Conservation (phyloP, 495 filamentous ascomycete genomes). For the Terfezia boudieri region DNA sequence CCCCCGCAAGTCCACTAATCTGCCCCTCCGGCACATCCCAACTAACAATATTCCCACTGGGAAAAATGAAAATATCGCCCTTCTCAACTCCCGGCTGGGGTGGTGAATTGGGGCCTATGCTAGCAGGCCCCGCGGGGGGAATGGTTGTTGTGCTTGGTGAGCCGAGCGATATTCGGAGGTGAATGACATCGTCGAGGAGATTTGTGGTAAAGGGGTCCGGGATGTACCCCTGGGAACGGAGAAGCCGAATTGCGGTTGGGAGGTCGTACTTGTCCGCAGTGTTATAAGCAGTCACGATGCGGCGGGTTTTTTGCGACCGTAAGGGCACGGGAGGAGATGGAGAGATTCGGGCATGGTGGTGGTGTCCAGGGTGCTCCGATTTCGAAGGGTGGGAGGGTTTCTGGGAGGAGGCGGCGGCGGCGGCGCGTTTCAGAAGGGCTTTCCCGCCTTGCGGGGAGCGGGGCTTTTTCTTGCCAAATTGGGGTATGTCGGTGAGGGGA, state of each 20-base stretch:
- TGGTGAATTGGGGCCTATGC: conserved; percentile 6
- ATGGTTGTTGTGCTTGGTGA: neutral
- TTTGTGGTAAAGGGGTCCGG: conserved; percentile 10
- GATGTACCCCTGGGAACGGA: conserved; percentile 7
- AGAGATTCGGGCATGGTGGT: too few species aligned
- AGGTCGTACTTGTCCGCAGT: conserved; percentile 18
- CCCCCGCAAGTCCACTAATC: conserved; percentile 46
- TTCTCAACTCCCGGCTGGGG: neutral
- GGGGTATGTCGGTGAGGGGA: too few species aligned
- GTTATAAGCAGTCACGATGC: conserved; percentile 12
- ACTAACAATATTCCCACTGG: conserved; percentile 80
- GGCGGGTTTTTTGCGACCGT: neutral
- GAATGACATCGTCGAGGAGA: conserved; percentile 10
- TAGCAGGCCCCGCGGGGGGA: conserved; percentile 11
- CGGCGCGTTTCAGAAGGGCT: too few species aligned
- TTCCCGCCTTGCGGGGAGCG: too few species aligned
- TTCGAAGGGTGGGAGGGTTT: too few species aligned
- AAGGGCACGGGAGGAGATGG: too few species aligned
- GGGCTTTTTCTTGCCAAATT: too few species aligned
- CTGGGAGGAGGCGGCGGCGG: too few species aligned
- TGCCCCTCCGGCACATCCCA: conserved; percentile 62
- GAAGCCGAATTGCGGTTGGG: conserved; percentile 3
- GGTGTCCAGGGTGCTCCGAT: too few species aligned
- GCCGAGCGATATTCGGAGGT: conserved; percentile 8
- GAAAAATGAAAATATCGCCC: conserved; percentile 90